phyloP scores from a whole-genome alignment of 2,329 filamentous ascomycete species.

The Elsinoe fawcettii region DNA sequence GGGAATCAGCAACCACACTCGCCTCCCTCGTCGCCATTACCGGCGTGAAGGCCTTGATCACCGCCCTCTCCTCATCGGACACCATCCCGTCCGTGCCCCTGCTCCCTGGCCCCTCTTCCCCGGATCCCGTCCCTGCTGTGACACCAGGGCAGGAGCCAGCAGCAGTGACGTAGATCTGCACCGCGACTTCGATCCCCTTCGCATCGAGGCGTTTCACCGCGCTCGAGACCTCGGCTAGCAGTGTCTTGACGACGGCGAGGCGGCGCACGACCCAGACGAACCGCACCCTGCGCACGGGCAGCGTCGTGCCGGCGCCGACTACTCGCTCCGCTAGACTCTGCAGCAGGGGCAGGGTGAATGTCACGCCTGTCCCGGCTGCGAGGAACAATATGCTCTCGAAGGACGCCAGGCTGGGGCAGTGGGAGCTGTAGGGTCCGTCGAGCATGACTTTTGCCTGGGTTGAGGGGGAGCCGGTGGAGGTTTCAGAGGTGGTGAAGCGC shows the following conservation, averaged over 20 bases:
- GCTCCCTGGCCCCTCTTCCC: neutral
- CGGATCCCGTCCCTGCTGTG: no score
- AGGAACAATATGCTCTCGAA: conserved; percentile 25
- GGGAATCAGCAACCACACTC: neutral
- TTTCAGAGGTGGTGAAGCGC: conserved; percentile 20
- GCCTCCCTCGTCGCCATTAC: conserved; percentile 7
- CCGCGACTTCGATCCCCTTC: conserved; percentile 20
- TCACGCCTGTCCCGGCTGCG: conserved; percentile 25
- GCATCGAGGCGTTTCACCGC: conserved; percentile 19
- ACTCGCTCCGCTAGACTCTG: conserved; percentile 24
- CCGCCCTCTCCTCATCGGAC: neutral
- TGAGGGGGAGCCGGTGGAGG: conserved; percentile 16
- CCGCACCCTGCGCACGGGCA: conserved; percentile 21
- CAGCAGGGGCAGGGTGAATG: conserved; percentile 24
- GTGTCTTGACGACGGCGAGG: conserved; percentile 20
- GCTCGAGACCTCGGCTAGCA: conserved; percentile 20
- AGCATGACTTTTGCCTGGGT: conserved; percentile 18
- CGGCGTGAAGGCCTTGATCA: conserved; percentile 5
- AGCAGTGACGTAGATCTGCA: conserved; percentile 23
- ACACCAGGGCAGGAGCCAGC: no score
- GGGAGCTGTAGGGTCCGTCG: conserved; percentile 24
- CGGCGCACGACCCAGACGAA: conserved; percentile 26
- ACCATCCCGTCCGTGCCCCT: neutral
- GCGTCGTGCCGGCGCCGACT: conserved; percentile 16
- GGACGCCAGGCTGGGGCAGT: conserved; percentile 22